These are phyloP conservation scores for Fusarium nurragi DNA, from an alignment of 2,329 filamentous ascomycete genomes.

Conservation along the genomic window DNA sequence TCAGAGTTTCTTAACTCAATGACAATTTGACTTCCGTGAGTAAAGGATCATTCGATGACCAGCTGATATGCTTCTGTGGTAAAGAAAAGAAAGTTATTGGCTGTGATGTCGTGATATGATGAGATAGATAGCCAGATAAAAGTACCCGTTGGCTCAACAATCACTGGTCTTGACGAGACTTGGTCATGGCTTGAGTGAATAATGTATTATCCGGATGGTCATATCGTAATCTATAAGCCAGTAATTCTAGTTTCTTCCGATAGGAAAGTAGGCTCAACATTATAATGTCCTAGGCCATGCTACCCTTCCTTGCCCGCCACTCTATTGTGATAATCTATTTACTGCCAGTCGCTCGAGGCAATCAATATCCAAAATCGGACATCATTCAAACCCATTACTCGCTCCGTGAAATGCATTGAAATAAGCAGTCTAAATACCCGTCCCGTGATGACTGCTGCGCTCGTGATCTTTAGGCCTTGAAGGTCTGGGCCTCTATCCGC, in stretches of 20 bases:
- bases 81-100: not conserved
- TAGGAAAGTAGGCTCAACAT: not conserved
- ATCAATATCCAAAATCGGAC: conserved; percentile 8
- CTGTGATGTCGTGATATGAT: not conserved
- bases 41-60: not conserved
- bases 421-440: conserved; percentile 9
- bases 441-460: not conserved
- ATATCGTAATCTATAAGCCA: not conserved
- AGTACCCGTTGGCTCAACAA: not conserved
- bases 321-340: conserved; percentile 11
- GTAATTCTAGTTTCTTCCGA: not conserved
- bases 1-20: not conserved
- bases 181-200: not conserved
- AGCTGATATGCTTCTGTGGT: not conserved
- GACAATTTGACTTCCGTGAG: not conserved
- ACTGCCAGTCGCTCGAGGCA: not conserved
- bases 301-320: not conserved
- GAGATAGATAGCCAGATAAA: not conserved
- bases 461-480: not conserved
- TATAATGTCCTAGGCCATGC: not conserved
- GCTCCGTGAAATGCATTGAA: conserved; percentile 13
- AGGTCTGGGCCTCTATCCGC: not conserved
- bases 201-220: conserved; percentile 2
- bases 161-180: not conserved
- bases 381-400: conserved; percentile 3